These are phyloP conservation scores for Cryptomeria japonica DNA, from an alignment of 75 land plant genomes.

Conservation along the genomic window DNA sequence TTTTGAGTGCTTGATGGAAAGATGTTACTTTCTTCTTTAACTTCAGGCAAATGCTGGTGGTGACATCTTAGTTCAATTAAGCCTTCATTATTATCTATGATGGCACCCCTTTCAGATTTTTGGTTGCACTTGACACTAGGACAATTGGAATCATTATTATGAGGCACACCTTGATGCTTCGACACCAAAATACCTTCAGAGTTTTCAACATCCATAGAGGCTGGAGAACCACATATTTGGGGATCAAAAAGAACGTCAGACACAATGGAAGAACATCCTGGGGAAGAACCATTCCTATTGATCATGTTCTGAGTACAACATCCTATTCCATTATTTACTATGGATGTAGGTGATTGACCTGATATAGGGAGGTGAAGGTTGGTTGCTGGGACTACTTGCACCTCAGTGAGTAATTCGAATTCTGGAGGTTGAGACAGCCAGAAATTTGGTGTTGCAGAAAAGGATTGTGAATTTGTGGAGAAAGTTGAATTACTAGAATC, in stretches of 20 bases:
- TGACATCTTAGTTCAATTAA: conserved; percentile 3
- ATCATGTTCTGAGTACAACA: not conserved
- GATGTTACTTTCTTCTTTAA: not conserved
- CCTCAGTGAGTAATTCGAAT: not conserved
- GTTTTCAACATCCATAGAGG: not conserved
- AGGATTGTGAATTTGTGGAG: not conserved
- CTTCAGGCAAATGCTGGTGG: not conserved
- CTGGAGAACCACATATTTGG: not conserved
- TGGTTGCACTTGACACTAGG: not conserved
- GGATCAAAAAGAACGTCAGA: conserved; percentile 2
- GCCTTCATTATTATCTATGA: not conserved
- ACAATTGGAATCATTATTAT: not conserved
- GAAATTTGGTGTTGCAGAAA: conserved; percentile 1
- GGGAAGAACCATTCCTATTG: not conserved
- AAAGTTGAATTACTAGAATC: not conserved
- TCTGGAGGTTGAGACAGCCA: conserved; percentile 1
- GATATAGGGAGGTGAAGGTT: not conserved
- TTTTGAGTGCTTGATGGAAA: not conserved
- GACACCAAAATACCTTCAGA: not conserved
- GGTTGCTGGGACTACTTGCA: not conserved
- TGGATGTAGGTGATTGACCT: conserved; percentile 1
- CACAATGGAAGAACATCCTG: not conserved
- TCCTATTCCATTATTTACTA: not conserved
- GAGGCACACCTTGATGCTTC: not conserved
- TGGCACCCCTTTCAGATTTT: not conserved